phyloP scores from a whole-genome alignment of 768 basidiomycete genomes.

The Megacollybia marginata region DNA sequence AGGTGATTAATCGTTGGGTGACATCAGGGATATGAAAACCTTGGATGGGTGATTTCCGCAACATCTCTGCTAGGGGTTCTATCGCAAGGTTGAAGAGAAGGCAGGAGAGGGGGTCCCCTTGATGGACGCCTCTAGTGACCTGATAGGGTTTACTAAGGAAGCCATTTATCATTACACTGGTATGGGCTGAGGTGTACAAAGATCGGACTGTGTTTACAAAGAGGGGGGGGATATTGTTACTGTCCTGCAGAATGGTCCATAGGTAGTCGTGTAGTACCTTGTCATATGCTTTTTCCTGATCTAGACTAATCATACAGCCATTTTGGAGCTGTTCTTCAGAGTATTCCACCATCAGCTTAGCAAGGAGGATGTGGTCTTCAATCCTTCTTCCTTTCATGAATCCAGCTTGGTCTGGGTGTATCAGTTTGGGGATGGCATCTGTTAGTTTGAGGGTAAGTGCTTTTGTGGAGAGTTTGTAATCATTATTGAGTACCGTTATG shows the following conservation, averaged over 20 bases:
- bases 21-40: not conserved
- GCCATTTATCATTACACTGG: constrained; percentile 4
- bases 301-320: too few species aligned
- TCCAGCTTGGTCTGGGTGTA: too few species aligned
- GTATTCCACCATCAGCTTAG: too few species aligned
- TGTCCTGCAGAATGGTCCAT: not conserved
- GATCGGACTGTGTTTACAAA: not conserved
- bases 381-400: too few species aligned
- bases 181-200: not conserved
- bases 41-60: not conserved
- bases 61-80: constrained; percentile 5
- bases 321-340: too few species aligned
- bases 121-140: not conserved
- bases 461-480: too few species aligned
- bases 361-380: too few species aligned
- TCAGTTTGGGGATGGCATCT: too few species aligned
- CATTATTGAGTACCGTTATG: too few species aligned
- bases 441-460: too few species aligned
- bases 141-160: constrained; percentile 3
- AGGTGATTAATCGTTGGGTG: not conserved
- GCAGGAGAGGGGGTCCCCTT: constrained; percentile 12
- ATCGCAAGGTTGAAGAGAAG: too few species aligned
- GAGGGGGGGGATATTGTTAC: not conserved
- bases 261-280: not conserved
- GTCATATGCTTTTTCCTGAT: too few species aligned